Conservation (phyloP, 1,284 basidiomycete species). For the Schizopora paradoxa region DNA sequence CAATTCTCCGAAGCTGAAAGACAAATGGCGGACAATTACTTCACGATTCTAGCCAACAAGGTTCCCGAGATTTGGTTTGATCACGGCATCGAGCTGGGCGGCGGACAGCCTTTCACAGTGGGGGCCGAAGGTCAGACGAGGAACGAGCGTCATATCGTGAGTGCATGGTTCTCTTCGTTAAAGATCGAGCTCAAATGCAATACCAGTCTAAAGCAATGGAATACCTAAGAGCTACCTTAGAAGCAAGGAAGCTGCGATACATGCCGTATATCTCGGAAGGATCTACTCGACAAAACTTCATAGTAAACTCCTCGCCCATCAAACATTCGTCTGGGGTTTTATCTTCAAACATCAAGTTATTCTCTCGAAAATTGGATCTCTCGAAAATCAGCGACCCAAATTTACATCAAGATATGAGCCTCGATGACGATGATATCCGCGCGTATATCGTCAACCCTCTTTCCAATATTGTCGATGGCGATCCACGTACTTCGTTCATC, state of each 20-base stretch:
- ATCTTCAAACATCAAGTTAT: slow-evolving; percentile 46
- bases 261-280: slow-evolving; percentile 18
- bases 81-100: slow-evolving; percentile 53
- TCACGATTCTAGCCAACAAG: slow-evolving; percentile 49
- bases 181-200: too few species aligned
- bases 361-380: slow-evolving; percentile 35
- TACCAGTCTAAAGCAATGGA: too few species aligned
- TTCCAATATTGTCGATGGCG: slow-evolving; percentile 52
- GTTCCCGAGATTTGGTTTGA: slow-evolving; percentile 54
- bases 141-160: slow-evolving; percentile 54
- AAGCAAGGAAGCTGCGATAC: slow-evolving; percentile 16
- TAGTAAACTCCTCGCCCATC: slow-evolving; percentile 35
- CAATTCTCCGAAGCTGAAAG: slow-evolving; percentile 44
- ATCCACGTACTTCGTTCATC: slow-evolving; percentile 42
- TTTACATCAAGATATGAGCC: slow-evolving; percentile 30
- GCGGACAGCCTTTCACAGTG: slow-evolving; percentile 57
- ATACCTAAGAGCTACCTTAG: too few species aligned
- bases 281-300: background rate
- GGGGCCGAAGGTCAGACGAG: slow-evolving; percentile 51
- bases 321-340: slow-evolving; percentile 42
- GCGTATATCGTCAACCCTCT: slow-evolving; percentile 43
- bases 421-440: slow-evolving; percentile 31
- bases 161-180: slow-evolving; percentile 24
- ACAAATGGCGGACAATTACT: slow-evolving; percentile 70
- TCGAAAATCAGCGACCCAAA: slow-evolving; percentile 23